phyloP scores from a whole-genome alignment of 331 rosid species.

The Malus hybrid region DNA sequence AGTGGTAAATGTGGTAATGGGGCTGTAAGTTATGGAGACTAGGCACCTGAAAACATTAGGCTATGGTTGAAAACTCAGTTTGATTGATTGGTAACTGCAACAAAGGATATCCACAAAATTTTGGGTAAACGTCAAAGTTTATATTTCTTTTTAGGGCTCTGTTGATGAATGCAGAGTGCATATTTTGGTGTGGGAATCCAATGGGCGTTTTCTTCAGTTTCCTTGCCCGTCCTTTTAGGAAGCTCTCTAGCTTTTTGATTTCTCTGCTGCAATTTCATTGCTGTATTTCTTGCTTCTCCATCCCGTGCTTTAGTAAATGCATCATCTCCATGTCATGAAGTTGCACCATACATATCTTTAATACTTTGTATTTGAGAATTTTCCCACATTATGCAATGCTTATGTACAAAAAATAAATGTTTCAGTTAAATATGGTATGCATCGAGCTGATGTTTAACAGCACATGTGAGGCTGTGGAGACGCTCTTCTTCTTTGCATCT shows the following conservation, averaged over 20 bases:
- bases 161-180: background rate
- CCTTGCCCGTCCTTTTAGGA: background rate
- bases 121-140: background rate
- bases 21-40: background rate
- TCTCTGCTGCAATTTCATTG: background rate
- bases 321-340: background rate
- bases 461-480: background rate
- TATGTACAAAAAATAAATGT: background rate
- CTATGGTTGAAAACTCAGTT: background rate
- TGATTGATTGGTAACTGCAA: background rate
- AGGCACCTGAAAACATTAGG: background rate
- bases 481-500: background rate
- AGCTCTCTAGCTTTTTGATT: background rate
- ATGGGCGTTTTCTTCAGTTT: background rate
- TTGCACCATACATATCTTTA: background rate
- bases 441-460: background rate
- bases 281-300: background rate
- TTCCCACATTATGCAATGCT: background rate
- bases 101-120: background rate
- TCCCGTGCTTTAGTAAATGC: background rate
- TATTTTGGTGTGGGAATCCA: background rate
- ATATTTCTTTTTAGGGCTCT: too few species aligned
- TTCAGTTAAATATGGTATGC: background rate
- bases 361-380: background rate
- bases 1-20: background rate